Percentiles rank a stretch among this genome's conserved stretches.
Evolutionary conservation across 495 filamentous ascomycete genomes (phyloP).

Genomic region (Wilcoxina mikolae): DNA sequence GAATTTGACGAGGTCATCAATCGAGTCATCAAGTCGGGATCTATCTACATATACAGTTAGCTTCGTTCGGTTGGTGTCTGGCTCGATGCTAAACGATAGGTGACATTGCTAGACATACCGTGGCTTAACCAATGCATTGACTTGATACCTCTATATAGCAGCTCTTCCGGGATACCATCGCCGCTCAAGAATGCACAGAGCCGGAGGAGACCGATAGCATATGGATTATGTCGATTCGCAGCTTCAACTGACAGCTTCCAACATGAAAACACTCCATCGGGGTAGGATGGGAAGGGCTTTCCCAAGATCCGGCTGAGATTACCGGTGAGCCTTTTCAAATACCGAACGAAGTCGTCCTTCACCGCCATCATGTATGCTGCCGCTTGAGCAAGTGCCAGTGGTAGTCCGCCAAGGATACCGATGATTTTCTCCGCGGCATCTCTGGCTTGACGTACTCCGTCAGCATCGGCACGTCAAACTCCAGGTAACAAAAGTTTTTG

Average conservation of each 20-base stretch:
- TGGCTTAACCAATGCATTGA: not conserved
- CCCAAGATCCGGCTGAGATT: not conserved
- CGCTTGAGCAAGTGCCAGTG: constrained; percentile 27
- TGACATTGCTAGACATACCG: not conserved
- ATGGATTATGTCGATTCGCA: not conserved
- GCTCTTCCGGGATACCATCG: constrained; percentile 10
- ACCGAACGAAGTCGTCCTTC: constrained; percentile 2
- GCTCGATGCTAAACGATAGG: not conserved
- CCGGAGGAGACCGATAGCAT: constrained; percentile 2
- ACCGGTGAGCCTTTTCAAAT: constrained; percentile 5
- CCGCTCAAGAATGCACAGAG: constrained; percentile 8
- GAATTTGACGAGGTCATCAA: not conserved
- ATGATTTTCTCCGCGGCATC: not conserved
- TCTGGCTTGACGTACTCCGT: constrained; percentile 3
- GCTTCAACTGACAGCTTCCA: constrained; percentile 10
- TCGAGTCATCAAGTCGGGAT: not conserved
- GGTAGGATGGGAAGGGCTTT: not conserved
- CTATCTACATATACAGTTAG: not conserved
- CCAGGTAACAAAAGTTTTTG: not conserved
- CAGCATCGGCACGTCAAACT: no score
- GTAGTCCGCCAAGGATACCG: constrained; percentile 14
- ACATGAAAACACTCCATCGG: constrained; percentile 1
- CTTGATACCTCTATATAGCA: constrained; percentile 8
- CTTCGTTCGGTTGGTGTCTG: no score
- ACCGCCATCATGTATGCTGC: constrained; percentile 23